These are phyloP conservation scores for Phaeosphaeriaceae sp. DNA, from an alignment of 2,329 filamentous ascomycete species.

Conservation along the genomic window DNA sequence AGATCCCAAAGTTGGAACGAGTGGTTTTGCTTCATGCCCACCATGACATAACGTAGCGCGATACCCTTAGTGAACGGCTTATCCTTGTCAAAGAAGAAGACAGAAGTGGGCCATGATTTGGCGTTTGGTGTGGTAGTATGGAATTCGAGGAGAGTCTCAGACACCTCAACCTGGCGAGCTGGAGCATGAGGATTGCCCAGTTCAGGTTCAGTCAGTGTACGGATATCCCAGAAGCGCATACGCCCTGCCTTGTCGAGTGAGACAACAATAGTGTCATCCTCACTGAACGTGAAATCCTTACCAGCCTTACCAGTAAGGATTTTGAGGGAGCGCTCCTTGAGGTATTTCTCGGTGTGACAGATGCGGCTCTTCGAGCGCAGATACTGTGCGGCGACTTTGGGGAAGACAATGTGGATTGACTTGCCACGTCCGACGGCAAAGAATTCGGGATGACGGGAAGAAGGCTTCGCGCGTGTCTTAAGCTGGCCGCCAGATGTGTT, in stretches of 20 bases:
- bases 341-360: conserved; percentile 87
- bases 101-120: conserved; percentile 96
- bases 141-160: conserved; percentile 84
- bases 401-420: conserved; percentile 86
- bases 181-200: conserved; percentile 52
- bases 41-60: conserved; percentile 91
- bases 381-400: conserved; percentile 62
- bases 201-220: conserved; percentile 68
- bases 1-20: conserved; percentile 98
- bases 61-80: conserved; percentile 89
- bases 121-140: conserved; percentile 85
- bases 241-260: conserved; percentile 96
- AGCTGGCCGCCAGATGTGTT: conserved; percentile 90
- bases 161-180: conserved; percentile 72
- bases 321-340: conserved; percentile 85
- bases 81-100: conserved; percentile 94
- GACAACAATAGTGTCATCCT: conserved; percentile 92
- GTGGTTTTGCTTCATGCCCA: conserved; percentile 99
- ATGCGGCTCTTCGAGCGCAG: conserved; percentile 60
- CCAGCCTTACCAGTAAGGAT: conserved; percentile 98
- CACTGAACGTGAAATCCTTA: conserved; percentile 97
- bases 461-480: conserved; percentile 93
- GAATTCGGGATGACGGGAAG: conserved; percentile 86
- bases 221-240: conserved; percentile 98
- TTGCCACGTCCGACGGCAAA: conserved; percentile 96